Base-by-base conservation (phyloP, 2,329 filamentous ascomycete species). In the Pseudogymnoascus sp. region DNA sequence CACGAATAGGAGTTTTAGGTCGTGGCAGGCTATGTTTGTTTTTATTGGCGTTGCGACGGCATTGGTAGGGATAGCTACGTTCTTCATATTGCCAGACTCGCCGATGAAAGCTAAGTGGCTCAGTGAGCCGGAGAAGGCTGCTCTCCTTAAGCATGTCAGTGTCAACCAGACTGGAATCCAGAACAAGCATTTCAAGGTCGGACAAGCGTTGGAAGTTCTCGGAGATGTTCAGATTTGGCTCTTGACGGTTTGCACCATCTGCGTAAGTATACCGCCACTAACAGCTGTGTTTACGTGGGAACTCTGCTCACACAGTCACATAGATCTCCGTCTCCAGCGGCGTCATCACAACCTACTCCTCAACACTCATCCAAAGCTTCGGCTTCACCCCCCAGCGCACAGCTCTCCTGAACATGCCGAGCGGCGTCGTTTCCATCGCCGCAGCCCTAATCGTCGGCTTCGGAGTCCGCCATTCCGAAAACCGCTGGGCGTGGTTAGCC, bases 331-430 rank as follows among this genome's bases (percentile, higher is more conserved):
- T 80, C 2, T 78, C 78, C 0, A 85, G 85, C 62, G 83, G 83
- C 2, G 83, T 82, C 6, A 82, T 84, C 61, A 78, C 76, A 0
- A 84, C 83, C 71, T 76, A 73, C 65, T 71, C 69, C 17, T 70
- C 72, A 7, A 72, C 75, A 23, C 69, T 76, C 47, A 75, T 76
- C 64, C 67, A 70, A 35, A 77, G 76, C 63, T 74, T 83, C 36
- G 78, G 79, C 7, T 83, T 79, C 66, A 70, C 69, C 3, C 69
- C 79, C 1, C 78, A 78, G 66, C 70, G 74, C 44, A 74, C 81
- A 3, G 80, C 81, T 2, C 73, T 84, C 5, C 78, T 84, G 70
- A 83, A 83, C 69, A 83, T 81, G 74, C 82, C 81, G 0, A 82
- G 79, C 1, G 81, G 81, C 9, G 74, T 75, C 1, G 76, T 83